Evolutionary conservation across 225 moss, liverwort and hornwort genomes (phyloP).

Genomic region (Bryoerythrophyllum caledonicum): DNA sequence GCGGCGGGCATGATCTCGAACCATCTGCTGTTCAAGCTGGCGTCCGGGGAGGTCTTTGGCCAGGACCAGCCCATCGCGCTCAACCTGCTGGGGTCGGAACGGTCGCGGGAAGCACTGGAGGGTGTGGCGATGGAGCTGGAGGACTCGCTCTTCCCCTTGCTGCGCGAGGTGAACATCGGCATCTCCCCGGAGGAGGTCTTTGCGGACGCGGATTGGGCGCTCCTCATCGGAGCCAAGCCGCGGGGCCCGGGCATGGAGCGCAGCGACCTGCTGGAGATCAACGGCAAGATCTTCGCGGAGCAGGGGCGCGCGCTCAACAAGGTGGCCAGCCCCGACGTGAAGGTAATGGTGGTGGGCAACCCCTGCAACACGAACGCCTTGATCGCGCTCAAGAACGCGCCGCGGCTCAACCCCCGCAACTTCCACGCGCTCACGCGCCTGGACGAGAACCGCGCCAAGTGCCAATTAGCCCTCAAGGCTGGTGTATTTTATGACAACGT

Average conservation of each 20-base stretch:
- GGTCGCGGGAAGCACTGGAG: constrained; percentile 72
- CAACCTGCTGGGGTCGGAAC: constrained; percentile 69
- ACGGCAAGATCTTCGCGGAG: constrained; percentile 67
- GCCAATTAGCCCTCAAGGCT: constrained; percentile 74
- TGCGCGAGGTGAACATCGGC: constrained; percentile 78
- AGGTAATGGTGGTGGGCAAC: constrained; percentile 78
- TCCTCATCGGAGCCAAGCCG: constrained; percentile 70
- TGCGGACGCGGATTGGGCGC: constrained; percentile 68
- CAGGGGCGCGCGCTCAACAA: constrained; percentile 67
- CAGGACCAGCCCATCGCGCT: constrained; percentile 77
- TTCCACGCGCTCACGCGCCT: constrained; percentile 72
- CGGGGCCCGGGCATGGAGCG: constrained; percentile 72
- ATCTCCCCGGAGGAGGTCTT: constrained; percentile 62
- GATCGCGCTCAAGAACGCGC: constrained; percentile 71
- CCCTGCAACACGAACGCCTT: constrained; percentile 79
- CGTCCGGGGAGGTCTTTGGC: constrained; percentile 76
- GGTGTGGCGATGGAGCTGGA: constrained; percentile 86
- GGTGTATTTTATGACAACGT: constrained; percentile 80
- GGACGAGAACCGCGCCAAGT: constrained; percentile 82
- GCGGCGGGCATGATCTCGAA: constrained; percentile 80
- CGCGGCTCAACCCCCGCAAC: constrained; percentile 57
- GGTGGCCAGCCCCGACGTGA: constrained; percentile 64
- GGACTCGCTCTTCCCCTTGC: constrained; percentile 67
- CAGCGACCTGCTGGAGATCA: constrained; percentile 64
- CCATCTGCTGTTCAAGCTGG: constrained; percentile 81